A percentile compares a stretch with the other conserved stretches of the same genome.
These are phyloP conservation scores for Hibiscus syriacus DNA, from an alignment of 345 rosid species.

Conservation along the genomic window DNA sequence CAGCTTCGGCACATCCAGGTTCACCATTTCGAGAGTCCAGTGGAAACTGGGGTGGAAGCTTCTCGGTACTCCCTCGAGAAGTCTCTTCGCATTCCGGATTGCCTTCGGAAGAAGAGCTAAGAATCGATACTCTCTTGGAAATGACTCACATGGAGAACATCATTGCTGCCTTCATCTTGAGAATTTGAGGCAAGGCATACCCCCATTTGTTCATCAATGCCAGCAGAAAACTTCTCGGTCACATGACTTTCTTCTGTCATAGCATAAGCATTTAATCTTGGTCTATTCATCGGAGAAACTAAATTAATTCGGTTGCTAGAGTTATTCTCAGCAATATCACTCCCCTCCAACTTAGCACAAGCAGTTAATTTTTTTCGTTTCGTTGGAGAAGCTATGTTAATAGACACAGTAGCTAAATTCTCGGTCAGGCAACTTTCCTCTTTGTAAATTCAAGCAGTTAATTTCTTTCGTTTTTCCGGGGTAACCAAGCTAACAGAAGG, in stretches of 20 bases:
- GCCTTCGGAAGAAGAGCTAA: slow-evolving; percentile 15
- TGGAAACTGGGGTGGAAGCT: slow-evolving; percentile 17
- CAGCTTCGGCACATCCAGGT: slow-evolving; percentile 9
- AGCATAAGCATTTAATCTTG: slow-evolving; percentile 45
- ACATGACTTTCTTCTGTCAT: slow-evolving; percentile 27
- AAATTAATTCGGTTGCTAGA: slow-evolving; percentile 24
- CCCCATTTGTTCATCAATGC: slow-evolving; percentile 19
- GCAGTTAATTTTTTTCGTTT: slow-evolving; percentile 49
- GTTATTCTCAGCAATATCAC: slow-evolving; percentile 18
- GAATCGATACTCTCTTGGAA: slow-evolving; percentile 9
- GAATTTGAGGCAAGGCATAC: slow-evolving; percentile 14
- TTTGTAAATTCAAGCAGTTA: slow-evolving; percentile 39
- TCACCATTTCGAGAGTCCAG: slow-evolving; percentile 15
- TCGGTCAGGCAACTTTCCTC: slow-evolving; percentile 25
- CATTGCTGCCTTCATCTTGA: slow-evolving; percentile 19
- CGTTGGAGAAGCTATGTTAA: slow-evolving; percentile 9
- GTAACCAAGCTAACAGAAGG: slow-evolving; percentile 35
- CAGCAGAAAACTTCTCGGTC: slow-evolving; percentile 19
- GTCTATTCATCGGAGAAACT: slow-evolving; percentile 38
- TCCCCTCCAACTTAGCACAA: slow-evolving; percentile 35
- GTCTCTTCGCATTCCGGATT: slow-evolving; percentile 14
- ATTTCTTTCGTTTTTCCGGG: slow-evolving; percentile 37
- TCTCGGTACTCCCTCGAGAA: slow-evolving; percentile 8
- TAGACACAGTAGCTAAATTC: slow-evolving; percentile 6
- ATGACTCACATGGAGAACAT: slow-evolving; percentile 8